Evolutionary conservation across 768 basidiomycete genomes (phyloP).

Genomic region (Asterophora parasitica): DNA sequence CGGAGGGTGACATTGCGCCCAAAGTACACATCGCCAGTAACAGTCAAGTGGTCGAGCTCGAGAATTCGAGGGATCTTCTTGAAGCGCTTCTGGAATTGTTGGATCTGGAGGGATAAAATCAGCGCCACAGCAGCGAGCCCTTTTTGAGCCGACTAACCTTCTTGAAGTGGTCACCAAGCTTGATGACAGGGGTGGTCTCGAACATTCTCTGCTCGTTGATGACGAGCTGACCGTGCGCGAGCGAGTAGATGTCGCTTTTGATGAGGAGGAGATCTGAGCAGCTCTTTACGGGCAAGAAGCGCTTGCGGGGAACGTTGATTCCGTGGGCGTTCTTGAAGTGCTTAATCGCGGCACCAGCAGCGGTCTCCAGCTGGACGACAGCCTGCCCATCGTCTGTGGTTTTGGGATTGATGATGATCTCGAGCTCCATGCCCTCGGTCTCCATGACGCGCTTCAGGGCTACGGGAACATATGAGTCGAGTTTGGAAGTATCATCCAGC

Average conservation of each 20-base stretch:
- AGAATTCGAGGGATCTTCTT: constrained; percentile 89
- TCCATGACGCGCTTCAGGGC: constrained; percentile 92
- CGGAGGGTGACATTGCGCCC: constrained; percentile 82
- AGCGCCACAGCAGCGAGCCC: not conserved
- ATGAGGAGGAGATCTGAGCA: constrained; percentile 87
- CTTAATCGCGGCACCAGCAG: constrained; percentile 92
- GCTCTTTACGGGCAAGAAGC: constrained; percentile 89
- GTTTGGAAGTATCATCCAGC: not conserved
- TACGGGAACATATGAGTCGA: constrained; percentile 18
- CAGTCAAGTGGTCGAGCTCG: constrained; percentile 92
- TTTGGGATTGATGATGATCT: constrained; percentile 94
- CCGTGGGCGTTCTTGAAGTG: constrained; percentile 90
- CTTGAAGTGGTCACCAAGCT: constrained; percentile 96
- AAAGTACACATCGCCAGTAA: constrained; percentile 88
- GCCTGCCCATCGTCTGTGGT: constrained; percentile 80
- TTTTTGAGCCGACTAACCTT: constrained; percentile 46
- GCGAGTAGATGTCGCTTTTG: constrained; percentile 90
- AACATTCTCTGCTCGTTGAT: constrained; percentile 84
- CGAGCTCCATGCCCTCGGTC: constrained; percentile 79
- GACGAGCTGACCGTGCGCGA: constrained; percentile 82
- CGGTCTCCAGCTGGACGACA: constrained; percentile 88
- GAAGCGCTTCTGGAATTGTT: constrained; percentile 92
- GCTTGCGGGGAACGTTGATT: constrained; percentile 90
- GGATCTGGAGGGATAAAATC: constrained; percentile 43
- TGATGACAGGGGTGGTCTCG: constrained; percentile 89